phyloP scores from a whole-genome alignment of 2,329 filamentous ascomycete genomes.

The Sclerotinia subarctica region DNA sequence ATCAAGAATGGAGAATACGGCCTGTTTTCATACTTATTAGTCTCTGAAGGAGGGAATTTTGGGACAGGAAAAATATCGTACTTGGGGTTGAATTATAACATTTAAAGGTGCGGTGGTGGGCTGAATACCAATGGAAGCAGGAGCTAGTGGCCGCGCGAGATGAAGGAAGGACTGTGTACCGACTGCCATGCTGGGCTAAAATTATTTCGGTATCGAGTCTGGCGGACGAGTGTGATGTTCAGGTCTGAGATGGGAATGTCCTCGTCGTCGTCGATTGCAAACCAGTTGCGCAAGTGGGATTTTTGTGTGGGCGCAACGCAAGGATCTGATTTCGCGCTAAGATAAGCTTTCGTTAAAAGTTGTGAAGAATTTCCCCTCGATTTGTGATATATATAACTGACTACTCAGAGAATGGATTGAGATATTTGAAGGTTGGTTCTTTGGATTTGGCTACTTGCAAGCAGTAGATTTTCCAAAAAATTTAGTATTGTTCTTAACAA shows the following conservation, averaged over 20 bases:
- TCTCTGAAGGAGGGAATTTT: background rate
- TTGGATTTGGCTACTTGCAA: background rate
- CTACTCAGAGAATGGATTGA: background rate
- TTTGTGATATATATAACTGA: background rate
- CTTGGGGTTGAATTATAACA: slow-evolving; percentile 94
- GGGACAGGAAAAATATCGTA: slow-evolving; percentile 45
- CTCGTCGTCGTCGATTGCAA: slow-evolving; percentile 21
- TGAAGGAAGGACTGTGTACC: slow-evolving; percentile 83
- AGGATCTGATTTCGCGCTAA: slow-evolving; percentile 43
- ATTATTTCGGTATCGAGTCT: slow-evolving; percentile 20
- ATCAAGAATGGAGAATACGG: slow-evolving; percentile 77
- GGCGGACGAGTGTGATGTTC: slow-evolving; percentile 17
- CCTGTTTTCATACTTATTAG: slow-evolving; percentile 42
- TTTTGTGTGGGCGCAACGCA: slow-evolving; percentile 23
- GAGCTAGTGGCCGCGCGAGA: slow-evolving; percentile 86
- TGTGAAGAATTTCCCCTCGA: slow-evolving; percentile 16
- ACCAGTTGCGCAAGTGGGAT: slow-evolving; percentile 22
- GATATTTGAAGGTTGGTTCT: background rate
- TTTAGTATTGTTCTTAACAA: slow-evolving; percentile 8
- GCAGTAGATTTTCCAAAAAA: background rate
- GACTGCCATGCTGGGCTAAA: slow-evolving; percentile 69
- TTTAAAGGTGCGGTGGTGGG: slow-evolving; percentile 86
- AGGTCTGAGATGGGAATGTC: slow-evolving; percentile 5
- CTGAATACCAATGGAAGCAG: slow-evolving; percentile 73
- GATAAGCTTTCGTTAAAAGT: slow-evolving; percentile 42